phyloP scores from a whole-genome alignment of 306 rosid genomes.

The Dryas drummondii region DNA sequence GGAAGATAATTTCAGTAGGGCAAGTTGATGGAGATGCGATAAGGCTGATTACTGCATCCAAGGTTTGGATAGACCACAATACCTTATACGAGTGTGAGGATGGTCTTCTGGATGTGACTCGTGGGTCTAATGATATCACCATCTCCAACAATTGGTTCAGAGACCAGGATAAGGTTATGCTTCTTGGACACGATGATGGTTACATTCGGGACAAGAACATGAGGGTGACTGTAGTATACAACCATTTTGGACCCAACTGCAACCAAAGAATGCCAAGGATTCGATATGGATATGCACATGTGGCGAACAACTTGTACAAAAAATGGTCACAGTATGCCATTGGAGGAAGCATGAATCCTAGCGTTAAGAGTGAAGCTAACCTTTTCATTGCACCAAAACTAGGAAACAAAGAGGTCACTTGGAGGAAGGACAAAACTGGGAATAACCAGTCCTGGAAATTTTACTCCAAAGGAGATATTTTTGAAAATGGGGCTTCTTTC shows the following conservation, averaged over 20 bases:
- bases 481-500: constrained; percentile 29
- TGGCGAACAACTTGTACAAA: constrained; percentile 40
- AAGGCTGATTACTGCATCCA: constrained; percentile 32
- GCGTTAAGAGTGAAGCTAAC: constrained; percentile 37
- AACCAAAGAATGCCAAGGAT: constrained; percentile 54
- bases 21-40: constrained; percentile 47
- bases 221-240: constrained; percentile 40
- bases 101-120: constrained; percentile 44
- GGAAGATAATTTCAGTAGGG: constrained; percentile 25
- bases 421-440: constrained; percentile 17
- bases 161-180: constrained; percentile 49
- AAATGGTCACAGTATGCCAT: constrained; percentile 38
- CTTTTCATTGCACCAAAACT: constrained; percentile 37
- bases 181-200: constrained; percentile 48
- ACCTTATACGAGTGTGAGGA: constrained; percentile 40
- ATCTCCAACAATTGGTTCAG: constrained; percentile 49
- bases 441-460: constrained; percentile 1
- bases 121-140: constrained; percentile 42
- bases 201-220: constrained; percentile 33
- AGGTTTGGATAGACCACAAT: constrained; percentile 52
- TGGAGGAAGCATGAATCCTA: constrained; percentile 40
- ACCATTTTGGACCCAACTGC: constrained; percentile 52
- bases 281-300: constrained; percentile 44
- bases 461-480: constrained; percentile 18
- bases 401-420: constrained; percentile 19